Evolutionary conservation across 495 filamentous ascomycete species (phyloP), one percentile per base, ranked within the genome.

Genomic region (Chaetomium tenue): DNA sequence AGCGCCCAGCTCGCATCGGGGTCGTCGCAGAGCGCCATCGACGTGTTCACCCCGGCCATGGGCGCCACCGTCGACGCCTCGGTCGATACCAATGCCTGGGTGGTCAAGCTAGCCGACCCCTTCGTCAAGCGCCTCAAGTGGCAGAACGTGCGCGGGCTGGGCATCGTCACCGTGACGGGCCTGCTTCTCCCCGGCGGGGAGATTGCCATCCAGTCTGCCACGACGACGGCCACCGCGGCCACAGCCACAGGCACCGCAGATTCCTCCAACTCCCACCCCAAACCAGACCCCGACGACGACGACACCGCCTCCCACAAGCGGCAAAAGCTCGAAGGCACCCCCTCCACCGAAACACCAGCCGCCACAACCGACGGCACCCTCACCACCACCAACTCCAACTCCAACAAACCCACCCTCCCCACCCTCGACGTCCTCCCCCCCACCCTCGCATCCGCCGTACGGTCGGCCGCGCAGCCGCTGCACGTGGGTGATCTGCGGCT

Each of bases 71-170:
- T 98, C 55, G 87, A 98, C 73, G 94, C 93, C 16, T 96, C 92
- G 68, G 93, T 98, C 44, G 94, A 99, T 70, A 98, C 93, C 8
- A 98, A 97, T 72, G 93, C 94, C 25, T 99, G 94, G 94, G 88
- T 89, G 30, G 89, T 98, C 56, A 96, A 91, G 70, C 82, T 99
- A 33, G 91, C 89, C 61, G 90, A 92, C 63, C 78, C 83, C 47
- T 85, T 99, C 28, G 88, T 94, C 37, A 88, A 89, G 68, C 85
- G 88, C 26, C 79, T 99, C 25, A 91, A 90, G 71, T 98, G 95
- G 94, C 95, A 98, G 80, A 91, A 92, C 59, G 91, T 98, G 55
- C 84, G 88, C 66, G 92, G 88, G 7, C 79, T 98, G 8, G 91
- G 91, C 46, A 90, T 99, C 48, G 93, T 95, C 30, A 92, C 91